These are phyloP conservation scores for Penicillium hesseltinei DNA, from an alignment of 2,329 filamentous ascomycete genomes.

Conservation along the genomic window DNA sequence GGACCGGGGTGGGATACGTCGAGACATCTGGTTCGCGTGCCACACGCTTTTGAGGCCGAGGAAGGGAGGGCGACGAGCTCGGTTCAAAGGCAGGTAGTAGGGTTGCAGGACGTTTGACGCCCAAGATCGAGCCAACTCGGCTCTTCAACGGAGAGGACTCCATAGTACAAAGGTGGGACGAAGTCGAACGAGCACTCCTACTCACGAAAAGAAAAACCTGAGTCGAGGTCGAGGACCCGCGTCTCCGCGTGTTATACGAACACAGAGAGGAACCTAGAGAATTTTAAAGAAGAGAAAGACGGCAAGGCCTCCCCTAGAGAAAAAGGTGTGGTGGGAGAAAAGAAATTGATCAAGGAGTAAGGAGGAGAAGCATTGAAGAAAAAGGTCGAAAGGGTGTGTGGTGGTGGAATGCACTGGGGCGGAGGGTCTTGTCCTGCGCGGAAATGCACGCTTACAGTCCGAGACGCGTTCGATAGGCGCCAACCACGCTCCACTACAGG, in stretches of 20 bases:
- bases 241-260: conserved; percentile 21
- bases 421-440: conserved; percentile 38
- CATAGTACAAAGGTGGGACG: conserved; percentile 29
- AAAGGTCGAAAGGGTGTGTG: conserved; percentile 28
- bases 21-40: conserved; percentile 44
- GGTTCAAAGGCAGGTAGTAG: conserved; percentile 52
- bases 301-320: conserved; percentile 6
- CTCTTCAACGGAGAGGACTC: conserved; percentile 43
- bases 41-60: conserved; percentile 48
- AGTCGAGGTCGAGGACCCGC: conserved; percentile 29
- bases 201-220: conserved; percentile 15
- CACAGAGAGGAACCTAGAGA: conserved; percentile 15
- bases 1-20: conserved; percentile 89
- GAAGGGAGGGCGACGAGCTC: conserved; percentile 49
- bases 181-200: conserved; percentile 16
- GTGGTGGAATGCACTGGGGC: conserved; percentile 37
- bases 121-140: conserved; percentile 36
- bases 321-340: conserved; percentile 23
- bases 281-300: conserved; percentile 15
- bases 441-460: conserved; percentile 42
- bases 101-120: conserved; percentile 48
- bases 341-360: conserved; percentile 25
- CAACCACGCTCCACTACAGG: conserved; percentile 34
- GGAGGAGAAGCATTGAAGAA: conserved; percentile 24
- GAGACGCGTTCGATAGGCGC: conserved; percentile 44